phyloP scores from a whole-genome alignment of 2,329 filamentous ascomycete genomes.

The Zopfia rhizophila region DNA sequence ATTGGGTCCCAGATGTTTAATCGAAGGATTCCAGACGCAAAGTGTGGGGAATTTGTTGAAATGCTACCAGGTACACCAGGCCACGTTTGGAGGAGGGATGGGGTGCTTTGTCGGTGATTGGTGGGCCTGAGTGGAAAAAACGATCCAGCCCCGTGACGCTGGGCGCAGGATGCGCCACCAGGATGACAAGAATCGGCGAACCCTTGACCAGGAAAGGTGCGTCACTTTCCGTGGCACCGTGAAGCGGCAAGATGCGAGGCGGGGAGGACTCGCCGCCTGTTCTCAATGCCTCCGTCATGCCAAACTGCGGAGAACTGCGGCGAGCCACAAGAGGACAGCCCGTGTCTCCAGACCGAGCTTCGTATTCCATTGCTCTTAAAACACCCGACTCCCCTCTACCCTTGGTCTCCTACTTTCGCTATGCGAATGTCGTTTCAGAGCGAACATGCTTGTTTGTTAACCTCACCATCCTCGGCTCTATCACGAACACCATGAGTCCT shows the following conservation, averaged over 20 bases:
- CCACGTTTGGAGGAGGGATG: too few species aligned
- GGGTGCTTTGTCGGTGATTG: too few species aligned
- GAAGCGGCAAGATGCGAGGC: slow-evolving; percentile 27
- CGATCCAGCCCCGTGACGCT: slow-evolving; percentile 9
- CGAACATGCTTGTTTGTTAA: slow-evolving; percentile 29
- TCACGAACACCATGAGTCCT: slow-evolving; percentile 27
- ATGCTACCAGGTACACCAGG: too few species aligned
- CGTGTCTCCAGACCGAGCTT: too few species aligned
- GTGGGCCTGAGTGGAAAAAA: too few species aligned
- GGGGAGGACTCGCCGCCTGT: slow-evolving; percentile 25
- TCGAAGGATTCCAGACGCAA: too few species aligned
- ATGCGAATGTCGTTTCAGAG: slow-evolving; percentile 23
- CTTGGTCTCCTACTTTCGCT: slow-evolving; percentile 18
- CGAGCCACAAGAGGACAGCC: slow-evolving; percentile 29
- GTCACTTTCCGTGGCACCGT: slow-evolving; percentile 27
- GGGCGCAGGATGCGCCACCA: slow-evolving; percentile 1
- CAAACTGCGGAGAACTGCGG: slow-evolving; percentile 43
- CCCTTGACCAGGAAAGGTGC: slow-evolving; percentile 16
- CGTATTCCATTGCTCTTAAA: slow-evolving; percentile 19
- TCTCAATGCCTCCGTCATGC: slow-evolving; percentile 36
- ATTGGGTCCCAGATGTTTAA: too few species aligned
- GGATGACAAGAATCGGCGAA: background rate
- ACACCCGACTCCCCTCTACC: slow-evolving; percentile 14
- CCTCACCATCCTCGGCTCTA: slow-evolving; percentile 30
- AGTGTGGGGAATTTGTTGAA: too few species aligned